These are phyloP conservation scores for Kluyveromyces aestuarii DNA, from an alignment of 805 yeast genomes.

Conservation along the genomic window DNA sequence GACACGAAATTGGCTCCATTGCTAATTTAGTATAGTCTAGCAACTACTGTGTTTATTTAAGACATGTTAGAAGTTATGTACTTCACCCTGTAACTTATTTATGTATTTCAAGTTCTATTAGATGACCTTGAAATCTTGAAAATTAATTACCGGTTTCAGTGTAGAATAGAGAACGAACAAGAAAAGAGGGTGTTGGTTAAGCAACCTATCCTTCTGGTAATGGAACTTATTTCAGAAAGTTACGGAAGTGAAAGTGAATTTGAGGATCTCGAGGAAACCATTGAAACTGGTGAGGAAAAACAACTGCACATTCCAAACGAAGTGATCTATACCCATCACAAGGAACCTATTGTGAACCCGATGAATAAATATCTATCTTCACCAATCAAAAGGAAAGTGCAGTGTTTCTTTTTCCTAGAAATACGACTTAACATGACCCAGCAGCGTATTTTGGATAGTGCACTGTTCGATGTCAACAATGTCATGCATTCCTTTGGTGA, in stretches of 20 bases:
- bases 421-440: conserved; percentile 16
- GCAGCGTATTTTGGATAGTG: conserved; percentile 7
- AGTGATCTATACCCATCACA: conserved; percentile 17
- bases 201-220: neutral
- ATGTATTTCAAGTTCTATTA: no score
- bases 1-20: no score
- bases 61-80: no score
- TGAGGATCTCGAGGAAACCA: neutral
- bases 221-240: conserved; percentile 12
- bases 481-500: conserved; percentile 1
- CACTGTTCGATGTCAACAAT: conserved; percentile 7
- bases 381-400: neutral
- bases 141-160: no score
- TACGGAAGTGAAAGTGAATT: conserved; percentile 11
- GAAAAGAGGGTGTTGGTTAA: neutral
- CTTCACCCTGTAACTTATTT: no score
- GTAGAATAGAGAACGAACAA: no score
- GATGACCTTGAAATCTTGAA: no score
- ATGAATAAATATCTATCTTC: neutral
- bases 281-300: neutral
- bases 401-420: conserved; percentile 18
- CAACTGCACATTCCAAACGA: conserved; percentile 15
- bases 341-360: conserved; percentile 13
- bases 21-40: no score
- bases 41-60: no score